A percentile compares a stretch with the other conserved stretches of the same genome.
These are phyloP conservation scores for Magnusiomyces suaveolens DNA, from an alignment of 1,139 yeast genomes.

Conservation along the genomic window DNA sequence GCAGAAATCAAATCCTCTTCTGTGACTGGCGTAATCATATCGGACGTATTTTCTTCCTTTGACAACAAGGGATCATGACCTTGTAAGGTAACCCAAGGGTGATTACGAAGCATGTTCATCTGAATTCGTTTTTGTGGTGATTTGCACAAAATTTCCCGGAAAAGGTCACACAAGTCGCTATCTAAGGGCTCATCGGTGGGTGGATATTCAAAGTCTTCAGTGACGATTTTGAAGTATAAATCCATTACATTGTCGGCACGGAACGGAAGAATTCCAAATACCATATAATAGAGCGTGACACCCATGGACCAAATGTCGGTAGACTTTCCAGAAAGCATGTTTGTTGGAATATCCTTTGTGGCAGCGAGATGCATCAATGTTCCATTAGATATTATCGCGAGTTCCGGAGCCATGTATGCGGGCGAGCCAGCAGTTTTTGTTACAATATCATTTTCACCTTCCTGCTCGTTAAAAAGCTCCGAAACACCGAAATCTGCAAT, in stretches of 20 bases:
- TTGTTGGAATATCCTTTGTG: conserved; percentile 25
- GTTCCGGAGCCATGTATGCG: conserved; percentile 70
- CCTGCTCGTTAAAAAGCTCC: conserved; percentile 39
- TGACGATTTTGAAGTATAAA: conserved; percentile 33
- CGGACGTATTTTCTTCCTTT: conserved; percentile 33
- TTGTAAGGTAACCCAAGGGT: conserved; percentile 45
- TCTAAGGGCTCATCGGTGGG: conserved; percentile 9
- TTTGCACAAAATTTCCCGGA: conserved; percentile 35
- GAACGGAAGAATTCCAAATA: conserved; percentile 35
- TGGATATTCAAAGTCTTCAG: conserved; percentile 21
- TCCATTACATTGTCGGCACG: conserved; percentile 40
- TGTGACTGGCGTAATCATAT: conserved; percentile 29
- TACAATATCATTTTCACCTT: conserved; percentile 38
- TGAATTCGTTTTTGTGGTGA: conserved; percentile 47
- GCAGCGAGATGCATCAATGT: conserved; percentile 14
- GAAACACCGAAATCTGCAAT: conserved; percentile 94
- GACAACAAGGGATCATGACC: conserved; percentile 34
- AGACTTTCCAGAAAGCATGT: conserved; percentile 49
- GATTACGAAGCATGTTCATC: conserved; percentile 46
- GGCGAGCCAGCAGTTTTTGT: conserved; percentile 76
- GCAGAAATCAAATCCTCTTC: conserved; percentile 34
- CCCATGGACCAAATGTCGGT: conserved; percentile 79
- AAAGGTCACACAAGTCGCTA: conserved; percentile 21
- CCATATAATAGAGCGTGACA: conserved; percentile 43
- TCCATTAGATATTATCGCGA: conserved; percentile 44